Evolutionary conservation across 2,329 filamentous ascomycete genomes (phyloP).

Genomic region (Penicillium aurantiogriseum): DNA sequence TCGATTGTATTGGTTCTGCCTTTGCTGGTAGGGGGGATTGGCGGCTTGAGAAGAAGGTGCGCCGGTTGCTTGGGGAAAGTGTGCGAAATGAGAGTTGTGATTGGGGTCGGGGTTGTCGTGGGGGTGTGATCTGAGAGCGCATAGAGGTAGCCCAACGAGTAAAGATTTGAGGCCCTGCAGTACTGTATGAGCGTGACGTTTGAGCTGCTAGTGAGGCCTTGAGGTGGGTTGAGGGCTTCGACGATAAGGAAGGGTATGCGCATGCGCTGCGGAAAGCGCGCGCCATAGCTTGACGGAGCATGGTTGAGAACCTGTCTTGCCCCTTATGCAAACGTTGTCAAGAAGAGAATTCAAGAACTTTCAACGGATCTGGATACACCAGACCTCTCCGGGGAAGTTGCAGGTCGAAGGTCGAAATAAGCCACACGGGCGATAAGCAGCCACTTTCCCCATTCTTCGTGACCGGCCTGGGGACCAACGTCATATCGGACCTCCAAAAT

Average conservation of each 20-base stretch:
- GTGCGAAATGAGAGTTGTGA: not conserved
- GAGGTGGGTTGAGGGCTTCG: not conserved
- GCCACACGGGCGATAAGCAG: constrained; percentile 3
- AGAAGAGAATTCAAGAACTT: not conserved
- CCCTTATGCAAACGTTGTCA: not conserved
- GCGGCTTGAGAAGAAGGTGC: constrained; percentile 10
- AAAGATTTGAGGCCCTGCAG: not conserved
- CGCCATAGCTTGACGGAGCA: not conserved
- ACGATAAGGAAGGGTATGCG: not conserved
- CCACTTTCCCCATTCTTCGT: not conserved
- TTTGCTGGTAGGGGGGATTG: constrained; percentile 11
- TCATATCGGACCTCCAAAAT: not conserved
- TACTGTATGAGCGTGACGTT: not conserved
- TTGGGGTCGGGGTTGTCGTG: not conserved
- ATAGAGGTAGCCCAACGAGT: not conserved
- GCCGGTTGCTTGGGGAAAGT: constrained; percentile 1
- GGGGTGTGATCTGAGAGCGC: not conserved
- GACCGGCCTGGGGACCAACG: not conserved
- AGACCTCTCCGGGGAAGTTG: not conserved
- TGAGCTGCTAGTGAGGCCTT: not conserved
- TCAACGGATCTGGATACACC: not conserved
- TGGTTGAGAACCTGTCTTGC: not conserved
- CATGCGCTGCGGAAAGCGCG: constrained; percentile 8
- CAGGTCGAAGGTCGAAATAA: not conserved
- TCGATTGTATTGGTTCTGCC: constrained; percentile 21